Base-by-base conservation (phyloP, 2,329 filamentous ascomycete genomes). In the Ophiostoma triangulosporum region DNA sequence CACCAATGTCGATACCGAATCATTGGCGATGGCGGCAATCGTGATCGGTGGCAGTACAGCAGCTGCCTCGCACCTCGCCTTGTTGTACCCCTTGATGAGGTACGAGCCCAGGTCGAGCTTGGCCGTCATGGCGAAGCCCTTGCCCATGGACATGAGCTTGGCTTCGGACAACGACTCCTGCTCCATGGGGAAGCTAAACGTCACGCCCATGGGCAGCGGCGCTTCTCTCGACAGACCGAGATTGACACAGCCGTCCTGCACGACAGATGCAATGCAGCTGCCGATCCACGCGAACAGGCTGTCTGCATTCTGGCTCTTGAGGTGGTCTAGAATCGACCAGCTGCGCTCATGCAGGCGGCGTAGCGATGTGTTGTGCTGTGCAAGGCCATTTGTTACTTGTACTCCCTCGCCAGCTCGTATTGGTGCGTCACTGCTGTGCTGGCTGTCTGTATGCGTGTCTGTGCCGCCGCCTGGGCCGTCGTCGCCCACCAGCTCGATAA, bases 251-350 rank as follows among this genome's bases (percentile, higher is more conserved):
- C 76, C 80, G 57, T 81, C 75, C 31, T 69, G 70, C 15, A 91
- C 81, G 3, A 90, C 84, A 56, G 84, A 74, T 14, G 84, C 84
- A 60, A 93, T 87, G 62, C 83, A 86, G 60, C 77, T 72, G 26
- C 86, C 87, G 59, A 93, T 87, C 86, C 86, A 93, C n/a, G 75
- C 68, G 65, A 93, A 93, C 2, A 91, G 70, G 54, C 82, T 80
- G 54, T 88, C 81, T 1, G 84, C 80, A 58, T 89, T 83, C 60
- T 88, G 80, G 65, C 77, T 79, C 63, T 88, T 88, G 57, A 89
- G 68, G 53, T 83, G 78, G 40, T 88, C 80, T 48, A 76, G 77
- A 60, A 90, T 90, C 7, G 84, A 78, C 84, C 85, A 89, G 52
- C 78, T 78, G 58, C 75, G 82, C 64, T 89, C 86, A 53, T 87